phyloP scores from a whole-genome alignment of 495 filamentous ascomycete species.

The Talaromyces thailandensis region DNA sequence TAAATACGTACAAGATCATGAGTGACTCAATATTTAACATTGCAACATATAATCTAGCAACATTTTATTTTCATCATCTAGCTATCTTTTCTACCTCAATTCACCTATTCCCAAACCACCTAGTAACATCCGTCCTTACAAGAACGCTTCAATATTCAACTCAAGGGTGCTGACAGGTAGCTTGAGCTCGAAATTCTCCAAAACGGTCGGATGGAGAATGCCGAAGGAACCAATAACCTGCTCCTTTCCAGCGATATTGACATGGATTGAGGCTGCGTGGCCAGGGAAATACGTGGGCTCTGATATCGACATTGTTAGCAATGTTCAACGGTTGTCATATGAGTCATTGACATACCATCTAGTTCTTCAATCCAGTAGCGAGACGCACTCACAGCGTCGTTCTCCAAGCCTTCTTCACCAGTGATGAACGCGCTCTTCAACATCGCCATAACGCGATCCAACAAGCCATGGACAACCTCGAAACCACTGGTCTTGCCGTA shows the following conservation, averaged over 20 bases:
- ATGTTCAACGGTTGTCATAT: background rate
- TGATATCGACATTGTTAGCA: slow-evolving; percentile 15
- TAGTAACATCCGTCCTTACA: slow-evolving; percentile 36
- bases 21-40: background rate
- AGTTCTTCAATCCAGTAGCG: slow-evolving; percentile 90
- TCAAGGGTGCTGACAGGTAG: slow-evolving; percentile 94
- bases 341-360: slow-evolving; percentile 44
- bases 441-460: slow-evolving; percentile 92
- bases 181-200: slow-evolving; percentile 90
- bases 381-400: slow-evolving; percentile 44
- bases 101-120: background rate
- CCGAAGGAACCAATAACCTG: slow-evolving; percentile 78
- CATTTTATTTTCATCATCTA: background rate
- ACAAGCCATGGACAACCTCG: slow-evolving; percentile 87
- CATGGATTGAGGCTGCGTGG: slow-evolving; percentile 73
- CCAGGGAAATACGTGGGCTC: slow-evolving; percentile 87
- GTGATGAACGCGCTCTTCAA: slow-evolving; percentile 72
- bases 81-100: background rate
- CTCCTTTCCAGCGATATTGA: slow-evolving; percentile 61
- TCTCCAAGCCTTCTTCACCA: slow-evolving; percentile 59
- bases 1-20: background rate
- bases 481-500: slow-evolving; percentile 95
- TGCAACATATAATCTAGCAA: background rate
- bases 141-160: slow-evolving; percentile 90
- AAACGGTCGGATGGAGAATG: slow-evolving; percentile 83